A percentile compares a stretch with the other conserved stretches of the same genome.
Conservation (phyloP, 305 asterid species). For the Solanum chacoense region DNA sequence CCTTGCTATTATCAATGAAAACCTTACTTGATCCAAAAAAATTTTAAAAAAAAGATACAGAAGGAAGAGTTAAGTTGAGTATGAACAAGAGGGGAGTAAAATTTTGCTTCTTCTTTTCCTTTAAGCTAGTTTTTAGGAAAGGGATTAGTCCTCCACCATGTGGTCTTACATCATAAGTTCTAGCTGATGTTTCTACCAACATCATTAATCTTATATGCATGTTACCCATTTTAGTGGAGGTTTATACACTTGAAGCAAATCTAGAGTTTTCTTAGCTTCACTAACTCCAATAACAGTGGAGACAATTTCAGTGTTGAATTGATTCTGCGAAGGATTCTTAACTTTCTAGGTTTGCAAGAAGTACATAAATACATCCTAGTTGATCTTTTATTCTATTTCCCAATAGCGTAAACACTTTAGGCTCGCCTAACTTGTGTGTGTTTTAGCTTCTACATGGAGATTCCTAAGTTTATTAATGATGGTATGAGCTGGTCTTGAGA, state of each 20-base stretch:
- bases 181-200: not conserved
- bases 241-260: not conserved
- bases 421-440: not conserved
- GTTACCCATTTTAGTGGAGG: not conserved
- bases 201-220: not conserved
- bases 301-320: not conserved
- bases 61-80: not conserved
- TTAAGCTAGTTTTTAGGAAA: not conserved
- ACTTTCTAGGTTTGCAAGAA: not conserved
- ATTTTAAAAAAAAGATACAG: rapidly evolving
- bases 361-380: not conserved
- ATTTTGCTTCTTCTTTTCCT: not conserved
- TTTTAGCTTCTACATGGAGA: not conserved
- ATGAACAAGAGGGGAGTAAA: not conserved
- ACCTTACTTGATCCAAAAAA: not conserved
- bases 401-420: not conserved
- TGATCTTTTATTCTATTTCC: not conserved
- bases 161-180: not conserved
- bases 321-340: not conserved
- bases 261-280: not conserved
- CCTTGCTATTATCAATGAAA: not conserved
- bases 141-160: not conserved
- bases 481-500: not conserved
- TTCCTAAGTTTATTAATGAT: not conserved
- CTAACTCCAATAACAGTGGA: not conserved